These are phyloP conservation scores for Melastoma candidum DNA, from an alignment of 441 rosid species.

Conservation along the genomic window DNA sequence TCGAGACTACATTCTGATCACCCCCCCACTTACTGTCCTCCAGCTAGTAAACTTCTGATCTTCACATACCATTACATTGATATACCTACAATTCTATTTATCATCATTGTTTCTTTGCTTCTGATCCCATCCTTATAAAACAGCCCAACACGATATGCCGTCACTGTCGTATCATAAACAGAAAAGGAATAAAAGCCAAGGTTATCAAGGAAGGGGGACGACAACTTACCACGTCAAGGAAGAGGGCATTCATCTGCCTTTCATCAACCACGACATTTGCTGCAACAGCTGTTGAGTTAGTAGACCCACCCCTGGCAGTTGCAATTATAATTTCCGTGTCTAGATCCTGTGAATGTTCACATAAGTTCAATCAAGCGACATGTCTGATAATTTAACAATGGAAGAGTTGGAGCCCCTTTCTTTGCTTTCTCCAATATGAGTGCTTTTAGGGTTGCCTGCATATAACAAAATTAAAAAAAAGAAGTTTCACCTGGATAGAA, in stretches of 20 bases:
- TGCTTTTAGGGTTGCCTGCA: slow-evolving; percentile 4
- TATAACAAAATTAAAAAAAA: neutral
- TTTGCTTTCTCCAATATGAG: neutral
- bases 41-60: too few relatives aligned
- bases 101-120: too few relatives aligned
- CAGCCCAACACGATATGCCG: too few relatives aligned
- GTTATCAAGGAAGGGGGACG: slow-evolving; percentile 1
- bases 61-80: too few relatives aligned
- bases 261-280: slow-evolving; percentile 84
- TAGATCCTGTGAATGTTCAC: slow-evolving; percentile 46
- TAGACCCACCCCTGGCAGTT: slow-evolving; percentile 59
- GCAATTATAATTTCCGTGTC: slow-evolving; percentile 86
- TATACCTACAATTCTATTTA: too few relatives aligned
- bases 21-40: too few relatives aligned
- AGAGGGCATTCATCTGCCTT: slow-evolving; percentile 97
- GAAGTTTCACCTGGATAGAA: slow-evolving; percentile 58
- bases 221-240: slow-evolving; percentile 76
- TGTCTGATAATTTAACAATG: too few relatives aligned
- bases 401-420: neutral
- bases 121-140: too few relatives aligned
- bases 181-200: too few relatives aligned
- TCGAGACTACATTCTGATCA: too few relatives aligned
- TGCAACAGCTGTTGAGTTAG: slow-evolving; percentile 71
- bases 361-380: too few relatives aligned
- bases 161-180: too few relatives aligned